Evolutionary conservation across 1,284 basidiomycete genomes (phyloP).

Genomic region (Cutaneotrichosporon curvatum): DNA sequence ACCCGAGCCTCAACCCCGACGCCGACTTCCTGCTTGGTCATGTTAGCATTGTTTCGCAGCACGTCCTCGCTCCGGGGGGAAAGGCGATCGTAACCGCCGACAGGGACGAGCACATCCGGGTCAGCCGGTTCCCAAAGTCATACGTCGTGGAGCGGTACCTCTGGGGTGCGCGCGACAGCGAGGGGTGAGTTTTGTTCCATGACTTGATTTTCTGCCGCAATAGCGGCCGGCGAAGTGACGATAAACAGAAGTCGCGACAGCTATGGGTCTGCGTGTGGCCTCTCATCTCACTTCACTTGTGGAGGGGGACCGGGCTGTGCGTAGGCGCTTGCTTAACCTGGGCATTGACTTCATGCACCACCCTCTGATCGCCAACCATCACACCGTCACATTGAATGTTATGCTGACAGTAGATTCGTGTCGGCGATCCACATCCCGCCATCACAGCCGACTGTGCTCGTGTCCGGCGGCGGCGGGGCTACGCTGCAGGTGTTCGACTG

Average conservation of each 20-base stretch:
- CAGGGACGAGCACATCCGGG: slow-evolving; percentile 83
- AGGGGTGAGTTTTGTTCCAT: slow-evolving; percentile 54
- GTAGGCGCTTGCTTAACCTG: background rate
- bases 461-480: slow-evolving; percentile 83
- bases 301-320: too few relatives aligned
- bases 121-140: slow-evolving; percentile 80
- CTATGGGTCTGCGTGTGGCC: background rate
- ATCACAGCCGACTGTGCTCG: slow-evolving; percentile 51
- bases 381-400: too few relatives aligned
- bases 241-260: slow-evolving; percentile 5
- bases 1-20: slow-evolving; percentile 55
- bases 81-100: slow-evolving; percentile 76
- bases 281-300: too few relatives aligned
- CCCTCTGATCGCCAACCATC: slow-evolving; percentile 4
- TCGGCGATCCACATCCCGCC: slow-evolving; percentile 66
- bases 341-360: slow-evolving; percentile 5
- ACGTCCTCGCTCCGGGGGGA: slow-evolving; percentile 61
- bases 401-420: slow-evolving; percentile 57
- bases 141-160: slow-evolving; percentile 77
- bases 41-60: slow-evolving; percentile 69
- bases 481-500: slow-evolving; percentile 73
- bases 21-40: slow-evolving; percentile 51
- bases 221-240: background rate
- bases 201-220: background rate
- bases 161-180: slow-evolving; percentile 56